Evolutionary conservation across 306 rosid genomes (phyloP).

Genomic region (Dalbergia oliveri): DNA sequence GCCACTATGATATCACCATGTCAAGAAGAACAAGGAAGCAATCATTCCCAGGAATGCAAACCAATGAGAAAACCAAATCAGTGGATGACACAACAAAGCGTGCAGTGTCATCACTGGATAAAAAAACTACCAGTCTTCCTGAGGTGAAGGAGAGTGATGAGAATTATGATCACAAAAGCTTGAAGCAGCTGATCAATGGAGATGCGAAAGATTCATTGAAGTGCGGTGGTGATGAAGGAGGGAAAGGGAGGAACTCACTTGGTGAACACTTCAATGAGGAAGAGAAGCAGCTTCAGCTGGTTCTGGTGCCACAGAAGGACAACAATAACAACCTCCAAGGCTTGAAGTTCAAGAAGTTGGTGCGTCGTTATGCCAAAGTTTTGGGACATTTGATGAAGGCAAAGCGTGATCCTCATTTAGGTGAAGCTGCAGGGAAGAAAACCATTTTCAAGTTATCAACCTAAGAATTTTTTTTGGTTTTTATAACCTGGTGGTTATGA

Average conservation of each 20-base stretch:
- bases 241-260: constrained; percentile 61
- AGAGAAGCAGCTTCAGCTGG: constrained; percentile 75
- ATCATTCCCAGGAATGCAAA: constrained; percentile 21
- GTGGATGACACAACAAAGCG: background rate
- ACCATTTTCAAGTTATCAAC: constrained; percentile 52
- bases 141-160: constrained; percentile 47
- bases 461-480: constrained; percentile 17
- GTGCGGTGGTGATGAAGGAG: constrained; percentile 31
- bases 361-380: constrained; percentile 79
- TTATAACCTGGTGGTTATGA: no score
- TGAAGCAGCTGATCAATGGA: constrained; percentile 75
- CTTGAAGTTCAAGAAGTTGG: constrained; percentile 73
- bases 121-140: background rate
- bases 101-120: no score
- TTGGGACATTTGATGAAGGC: constrained; percentile 68
- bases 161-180: constrained; percentile 62
- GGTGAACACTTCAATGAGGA: constrained; percentile 75
- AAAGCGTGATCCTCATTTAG: constrained; percentile 59
- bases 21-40: constrained; percentile 86
- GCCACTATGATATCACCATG: constrained; percentile 76
- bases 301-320: constrained; percentile 58
- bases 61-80: constrained; percentile 40
- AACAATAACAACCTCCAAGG: constrained; percentile 62
- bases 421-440: constrained; percentile 62
- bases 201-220: constrained; percentile 35